Conservation (phyloP, 192 early-diverging fungal species). For the Linderina pennispora region DNA sequence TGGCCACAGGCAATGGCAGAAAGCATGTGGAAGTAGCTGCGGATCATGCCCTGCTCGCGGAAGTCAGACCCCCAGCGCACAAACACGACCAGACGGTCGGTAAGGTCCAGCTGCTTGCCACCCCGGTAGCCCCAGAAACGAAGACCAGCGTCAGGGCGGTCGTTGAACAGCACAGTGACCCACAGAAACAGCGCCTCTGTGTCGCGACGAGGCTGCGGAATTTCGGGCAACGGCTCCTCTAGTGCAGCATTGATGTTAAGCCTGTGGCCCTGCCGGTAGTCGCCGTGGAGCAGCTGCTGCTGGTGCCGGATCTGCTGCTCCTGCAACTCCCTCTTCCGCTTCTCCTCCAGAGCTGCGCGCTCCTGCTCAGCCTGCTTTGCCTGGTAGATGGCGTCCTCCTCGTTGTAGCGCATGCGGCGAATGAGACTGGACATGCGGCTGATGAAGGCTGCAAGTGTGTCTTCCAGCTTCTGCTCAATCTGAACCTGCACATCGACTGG, state of each 20-base stretch:
- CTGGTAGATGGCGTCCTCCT: conserved; percentile 60
- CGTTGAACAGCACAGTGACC: conserved; percentile 66
- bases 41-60: conserved; percentile 55
- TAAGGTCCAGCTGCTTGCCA: conserved; percentile 23
- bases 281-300: conserved; percentile 22
- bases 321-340: conserved; percentile 18
- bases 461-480: conserved; percentile 50
- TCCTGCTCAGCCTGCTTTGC: conserved; percentile 31
- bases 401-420: conserved; percentile 57
- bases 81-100: conserved; percentile 55
- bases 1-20: conserved; percentile 74
- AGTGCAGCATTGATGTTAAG: conserved; percentile 11
- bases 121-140: conserved; percentile 55
- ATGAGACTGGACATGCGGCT: conserved; percentile 52
- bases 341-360: conserved; percentile 27
- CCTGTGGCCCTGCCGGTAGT: conserved; percentile 27
- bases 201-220: conserved; percentile 41
- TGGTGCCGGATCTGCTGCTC: conserved; percentile 32
- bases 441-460: conserved; percentile 49
- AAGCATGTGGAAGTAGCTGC: conserved; percentile 77
- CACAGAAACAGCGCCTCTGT: conserved; percentile 68
- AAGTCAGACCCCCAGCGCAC: conserved; percentile 58
- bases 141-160: conserved; percentile 68
- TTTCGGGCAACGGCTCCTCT: conserved; percentile 2
- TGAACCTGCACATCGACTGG: conserved; percentile 45